Evolutionary conservation across 2,329 filamentous ascomycete genomes (phyloP), one percentile per base, ranked within the genome.

Genomic region (Gaeumannomyces sp.): DNA sequence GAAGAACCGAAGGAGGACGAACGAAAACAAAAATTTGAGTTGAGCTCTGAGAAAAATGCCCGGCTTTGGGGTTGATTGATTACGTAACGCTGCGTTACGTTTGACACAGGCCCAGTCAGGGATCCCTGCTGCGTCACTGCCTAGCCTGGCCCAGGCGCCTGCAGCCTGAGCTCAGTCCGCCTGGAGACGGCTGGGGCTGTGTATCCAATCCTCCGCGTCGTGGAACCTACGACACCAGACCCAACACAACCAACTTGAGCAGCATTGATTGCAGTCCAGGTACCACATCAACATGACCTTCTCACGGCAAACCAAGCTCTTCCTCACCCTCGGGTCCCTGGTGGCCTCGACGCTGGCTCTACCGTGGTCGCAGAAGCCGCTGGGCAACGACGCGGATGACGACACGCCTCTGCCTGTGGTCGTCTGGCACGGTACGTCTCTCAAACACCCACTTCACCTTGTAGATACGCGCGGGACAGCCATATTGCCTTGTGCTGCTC

Each of bases 381-480:
- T 60, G 14, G 8, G 50, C 11, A 60, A 35, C 33, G 58, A 65
- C 68, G 76, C 77, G 33, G 76, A 81, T 57, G 71, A 79, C 61
- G 84, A 87, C 69, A 87, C 84, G n/a, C 92, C 91, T 4, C 84
- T 97, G 35, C 95, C 95, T 0, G 83, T 99, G 50, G 84, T 99
- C 66, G 91, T 99, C 78, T 99, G 95, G 95, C 95, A 99, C 76
- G 95, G 76, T 78, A 68, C 61, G 73, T 60, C 19, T 53, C 13
- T 5, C 6, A n/a, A 6, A 53, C 45, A n/a, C 45, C 13, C 22
- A 7, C 45, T 22, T 50, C 4, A n/a, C 19, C 4, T 50, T 7
- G 45, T 22, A n/a, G 16, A n/a, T 61, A 13, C 33, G 14, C 29
- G 27, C 38, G 1, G 22, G 19, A 10, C 22, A n/a, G 22, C 22